Percentiles rank a stretch among this genome's conserved stretches.
These are phyloP conservation scores for Tolypocladium pustulatum DNA, from an alignment of 2,329 filamentous ascomycete genomes.

Conservation along the genomic window DNA sequence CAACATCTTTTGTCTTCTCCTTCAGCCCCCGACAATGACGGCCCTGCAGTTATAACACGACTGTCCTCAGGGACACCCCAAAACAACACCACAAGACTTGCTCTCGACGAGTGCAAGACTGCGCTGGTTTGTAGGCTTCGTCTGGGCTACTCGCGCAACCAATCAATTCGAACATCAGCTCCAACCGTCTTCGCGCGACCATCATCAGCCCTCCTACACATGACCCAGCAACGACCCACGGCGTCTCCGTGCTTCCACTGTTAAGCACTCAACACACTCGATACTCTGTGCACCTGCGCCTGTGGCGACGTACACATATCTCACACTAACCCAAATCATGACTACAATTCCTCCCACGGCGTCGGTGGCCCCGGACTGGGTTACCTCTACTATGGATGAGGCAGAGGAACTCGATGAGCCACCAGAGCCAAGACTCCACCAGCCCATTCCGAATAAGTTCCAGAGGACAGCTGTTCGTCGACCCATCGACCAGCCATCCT, in stretches of 20 bases:
- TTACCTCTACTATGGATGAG: constrained; percentile 43
- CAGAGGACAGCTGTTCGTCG: constrained; percentile 35
- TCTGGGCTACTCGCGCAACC: constrained; percentile 9
- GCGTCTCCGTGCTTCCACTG: neutral
- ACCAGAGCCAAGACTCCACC: constrained; percentile 47
- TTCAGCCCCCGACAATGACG: constrained; percentile 20
- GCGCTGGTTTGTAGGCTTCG: constrained; percentile 14
- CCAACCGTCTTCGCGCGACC: neutral
- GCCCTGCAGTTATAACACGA: constrained; percentile 23
- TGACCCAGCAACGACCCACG: neutral
- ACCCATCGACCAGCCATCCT: constrained; percentile 56
- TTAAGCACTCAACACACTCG: neutral
- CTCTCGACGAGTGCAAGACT: constrained; percentile 9
- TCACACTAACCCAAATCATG: constrained; percentile 13
- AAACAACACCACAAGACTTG: constrained; percentile 6
- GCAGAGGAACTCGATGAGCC: constrained; percentile 78
- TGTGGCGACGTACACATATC: neutral
- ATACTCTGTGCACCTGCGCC: neutral
- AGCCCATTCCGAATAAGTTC: constrained; percentile 25
- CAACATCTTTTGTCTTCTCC: constrained; percentile 2
- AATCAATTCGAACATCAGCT: neutral
- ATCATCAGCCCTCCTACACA: neutral
- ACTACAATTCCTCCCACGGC: constrained; percentile 9
- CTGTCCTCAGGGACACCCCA: constrained; percentile 25
- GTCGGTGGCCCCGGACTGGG: constrained; percentile 20